Evolutionary conservation across 768 basidiomycete genomes (phyloP).

Genomic region (Lentinula boryana): DNA sequence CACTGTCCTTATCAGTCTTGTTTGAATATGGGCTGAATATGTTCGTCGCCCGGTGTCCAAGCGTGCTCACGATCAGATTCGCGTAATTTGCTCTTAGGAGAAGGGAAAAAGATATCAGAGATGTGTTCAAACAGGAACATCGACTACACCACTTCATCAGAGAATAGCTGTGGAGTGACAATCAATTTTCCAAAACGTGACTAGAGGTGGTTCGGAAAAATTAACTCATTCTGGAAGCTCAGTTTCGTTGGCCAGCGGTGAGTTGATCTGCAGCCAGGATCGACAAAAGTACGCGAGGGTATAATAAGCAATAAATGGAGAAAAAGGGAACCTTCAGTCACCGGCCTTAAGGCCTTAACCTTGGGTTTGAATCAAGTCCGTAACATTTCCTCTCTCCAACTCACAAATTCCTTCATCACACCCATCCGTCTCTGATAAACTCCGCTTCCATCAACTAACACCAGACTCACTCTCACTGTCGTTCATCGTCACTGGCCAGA

Average conservation of each 20-base stretch:
- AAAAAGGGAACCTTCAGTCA: conserved; percentile 70
- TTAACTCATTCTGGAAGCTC: conserved; percentile 47
- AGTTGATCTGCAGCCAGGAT: conserved; percentile 55
- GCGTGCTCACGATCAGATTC: conserved; percentile 59
- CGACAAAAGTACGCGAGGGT: conserved; percentile 62
- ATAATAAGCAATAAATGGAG: conserved; percentile 59
- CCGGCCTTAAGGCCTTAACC: conserved; percentile 61
- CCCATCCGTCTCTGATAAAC: conserved; percentile 34
- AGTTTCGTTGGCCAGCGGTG: conserved; percentile 38
- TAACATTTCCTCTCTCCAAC: conserved; percentile 19
- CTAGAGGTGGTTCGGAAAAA: conserved; percentile 51
- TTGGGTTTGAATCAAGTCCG: conserved; percentile 57
- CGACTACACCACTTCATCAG: conserved; percentile 50
- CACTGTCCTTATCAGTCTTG: conserved; percentile 16
- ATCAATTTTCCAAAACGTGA: conserved; percentile 62
- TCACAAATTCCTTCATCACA: conserved; percentile 20
- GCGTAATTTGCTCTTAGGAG: conserved; percentile 48
- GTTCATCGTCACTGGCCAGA: conserved; percentile 38
- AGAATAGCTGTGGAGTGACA: conserved; percentile 50
- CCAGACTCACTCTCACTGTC: conserved; percentile 40
- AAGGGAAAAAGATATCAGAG: conserved; percentile 34
- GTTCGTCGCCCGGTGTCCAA: conserved; percentile 63
- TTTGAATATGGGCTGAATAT: conserved; percentile 38
- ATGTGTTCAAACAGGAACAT: conserved; percentile 48
- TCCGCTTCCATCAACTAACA: conserved; percentile 49